These are phyloP conservation scores for Podospora pseudocomata DNA, from an alignment of 495 filamentous ascomycete genomes.

Conservation along the genomic window DNA sequence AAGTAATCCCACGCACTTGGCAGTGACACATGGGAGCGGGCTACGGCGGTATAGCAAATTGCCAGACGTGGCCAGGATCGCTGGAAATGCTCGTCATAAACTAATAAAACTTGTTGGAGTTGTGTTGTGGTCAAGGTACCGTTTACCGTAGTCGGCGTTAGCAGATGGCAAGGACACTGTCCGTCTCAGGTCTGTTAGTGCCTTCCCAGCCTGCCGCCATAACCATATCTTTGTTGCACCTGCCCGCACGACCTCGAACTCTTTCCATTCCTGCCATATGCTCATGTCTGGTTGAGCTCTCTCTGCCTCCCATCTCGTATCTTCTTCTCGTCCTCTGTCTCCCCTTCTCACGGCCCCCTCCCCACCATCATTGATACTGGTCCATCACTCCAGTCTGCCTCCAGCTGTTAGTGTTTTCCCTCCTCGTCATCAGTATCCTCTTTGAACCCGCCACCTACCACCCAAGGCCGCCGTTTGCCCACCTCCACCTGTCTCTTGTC, in stretches of 20 bases:
- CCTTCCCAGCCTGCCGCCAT: neutral
- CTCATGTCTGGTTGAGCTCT: neutral
- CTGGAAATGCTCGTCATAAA: neutral
- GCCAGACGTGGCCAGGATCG: constrained; percentile 8
- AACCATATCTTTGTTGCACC: neutral
- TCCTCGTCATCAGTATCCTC: neutral
- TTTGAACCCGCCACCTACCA: neutral
- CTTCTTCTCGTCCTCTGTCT: neutral
- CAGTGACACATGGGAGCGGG: neutral
- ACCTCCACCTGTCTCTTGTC: too few relatives aligned
- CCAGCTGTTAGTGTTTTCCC: too few relatives aligned
- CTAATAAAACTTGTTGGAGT: too few relatives aligned
- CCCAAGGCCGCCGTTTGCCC: too few relatives aligned
- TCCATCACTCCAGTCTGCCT: neutral
- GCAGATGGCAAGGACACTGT: neutral
- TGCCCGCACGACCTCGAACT: neutral
- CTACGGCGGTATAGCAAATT: neutral
- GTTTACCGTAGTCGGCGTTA: neutral
- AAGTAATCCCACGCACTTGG: constrained; percentile 8
- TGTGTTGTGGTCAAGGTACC: neutral
- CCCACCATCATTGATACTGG: neutral
- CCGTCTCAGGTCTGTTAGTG: neutral
- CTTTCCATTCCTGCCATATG: neutral
- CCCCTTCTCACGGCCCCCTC: neutral
- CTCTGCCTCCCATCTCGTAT: neutral